Base-by-base conservation (phyloP, 192 early-diverging fungal species). In the Diversispora eburnea region DNA sequence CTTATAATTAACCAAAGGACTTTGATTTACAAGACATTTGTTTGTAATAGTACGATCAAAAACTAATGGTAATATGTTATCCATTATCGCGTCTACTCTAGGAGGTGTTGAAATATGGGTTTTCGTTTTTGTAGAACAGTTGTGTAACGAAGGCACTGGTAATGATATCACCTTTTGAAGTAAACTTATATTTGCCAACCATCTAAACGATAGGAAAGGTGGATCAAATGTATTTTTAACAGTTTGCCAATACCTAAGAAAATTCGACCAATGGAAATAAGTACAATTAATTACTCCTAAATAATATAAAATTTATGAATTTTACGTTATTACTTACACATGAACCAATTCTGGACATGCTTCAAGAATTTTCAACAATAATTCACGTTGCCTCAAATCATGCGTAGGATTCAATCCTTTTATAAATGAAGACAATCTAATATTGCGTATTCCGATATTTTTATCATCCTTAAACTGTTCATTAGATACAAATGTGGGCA, bases 131-230 rank as follows among this genome's bases (percentile, higher is more conserved):
- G 67, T 78, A 46, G 84, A 79, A 57, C 82, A 78, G 15, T 33
- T 33, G 25, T 33, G 25, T 33, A 89, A 70, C 41, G 79, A 85
- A 6, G 93, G 93, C 4, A 90, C 79, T 5, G 90, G 84, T 4
- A 93, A 77, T 25, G 81, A 67, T 15, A 93, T 88, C 54, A 92
- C 82, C 41, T 89, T 92, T 58, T 88, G 87, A 4, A 87, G 80
- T 3, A 93, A 69, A 3, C 92, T 87, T 81, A 93, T 89, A 71
- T 92, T 95, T 4, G 86, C 84, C n/a, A 93, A 66, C 88, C 90
- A 95, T 61, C 87, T 85, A 3, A 80, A 77, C 4, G 88, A 90
- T 10, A 87, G 77, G 25, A 90, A 85, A 17, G 92, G 92, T 20
- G 25, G 2, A 33, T 95, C 93, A 76, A 91, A 86, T 20, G 89